Evolutionary conservation across 306 rosid species (phyloP), one percentile per base, ranked within the genome.

Genomic region (Sechiopsis laciniata): DNA sequence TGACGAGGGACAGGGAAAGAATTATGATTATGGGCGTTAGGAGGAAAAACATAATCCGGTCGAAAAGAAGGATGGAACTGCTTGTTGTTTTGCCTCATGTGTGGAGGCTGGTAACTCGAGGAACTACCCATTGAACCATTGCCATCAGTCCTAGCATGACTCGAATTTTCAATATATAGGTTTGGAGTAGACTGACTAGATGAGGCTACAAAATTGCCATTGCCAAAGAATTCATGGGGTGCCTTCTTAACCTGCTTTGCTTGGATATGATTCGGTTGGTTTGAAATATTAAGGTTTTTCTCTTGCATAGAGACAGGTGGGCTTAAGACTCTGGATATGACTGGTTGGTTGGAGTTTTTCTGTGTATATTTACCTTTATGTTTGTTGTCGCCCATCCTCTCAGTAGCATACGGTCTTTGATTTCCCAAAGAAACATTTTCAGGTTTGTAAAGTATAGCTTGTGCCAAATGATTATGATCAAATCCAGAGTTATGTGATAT

Each of bases 191-290:
- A 67, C 75, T 82, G 81, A 58, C 82, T 55, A n/a, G 37, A 66
- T 72, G 79, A 74, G 62, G 72, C 72, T 60, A 57, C 45, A 26
- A 78, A 57, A 64, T 68, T 80, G 16, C 46, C 76, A 61, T 72
- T 50, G 73, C 82, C 55, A 81, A 84, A 91, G 80, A 83, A 87
- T 76, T 87, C 93, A 46, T 91, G 93, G 4, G 97, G 97, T 12
- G 96, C 93, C 80, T 80, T 86, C 78, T 71, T 82, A 70, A 86
- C 78, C 76, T 81, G 87, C 76, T 82, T 87, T 42, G 63, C 45
- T 20, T 56, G 82, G n/a, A 78, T 29, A 14, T 77, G 77, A 42
- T 79, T 85, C 0, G 48, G 40, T 76, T 75, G 88, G 77, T 57
- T 80, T 54, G 57, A 46, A 54, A 77, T 77, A 73, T 42, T 78